A percentile compares a stretch with the other conserved stretches of the same genome.
Evolutionary conservation across 257 asterid genomes (phyloP).

Genomic region (Nemophila menziesii): DNA sequence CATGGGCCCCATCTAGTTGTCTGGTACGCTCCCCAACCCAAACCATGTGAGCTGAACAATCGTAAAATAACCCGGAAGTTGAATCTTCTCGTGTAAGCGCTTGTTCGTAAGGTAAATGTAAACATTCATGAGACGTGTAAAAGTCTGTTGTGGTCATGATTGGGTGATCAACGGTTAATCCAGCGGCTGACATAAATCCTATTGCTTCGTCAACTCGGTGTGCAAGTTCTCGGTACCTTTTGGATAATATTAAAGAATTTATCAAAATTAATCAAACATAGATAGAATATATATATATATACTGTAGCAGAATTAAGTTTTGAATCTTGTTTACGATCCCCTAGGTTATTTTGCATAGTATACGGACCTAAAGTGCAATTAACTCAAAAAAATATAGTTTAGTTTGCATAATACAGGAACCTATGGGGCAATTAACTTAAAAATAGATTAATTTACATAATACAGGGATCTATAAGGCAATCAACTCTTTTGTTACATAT

Average conservation of each 20-base stretch:
- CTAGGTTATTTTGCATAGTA: too few relatives aligned
- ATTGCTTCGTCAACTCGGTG: slow-evolving; percentile 70
- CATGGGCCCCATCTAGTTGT: slow-evolving; percentile 67
- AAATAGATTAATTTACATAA: too few relatives aligned
- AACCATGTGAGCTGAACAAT: slow-evolving; percentile 73
- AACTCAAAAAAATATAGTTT: too few relatives aligned
- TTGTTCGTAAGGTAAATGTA: slow-evolving; percentile 61
- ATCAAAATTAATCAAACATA: background rate
- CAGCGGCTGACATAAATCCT: slow-evolving; percentile 68
- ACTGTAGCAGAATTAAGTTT: background rate
- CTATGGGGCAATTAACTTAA: too few relatives aligned
- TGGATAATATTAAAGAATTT: slow-evolving; percentile 5
- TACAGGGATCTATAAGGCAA: too few relatives aligned
- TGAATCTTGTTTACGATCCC: too few relatives aligned
- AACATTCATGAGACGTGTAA: slow-evolving; percentile 71
- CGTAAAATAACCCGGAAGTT: slow-evolving; percentile 60
- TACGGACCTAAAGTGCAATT: too few relatives aligned
- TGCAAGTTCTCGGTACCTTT: slow-evolving; percentile 63
- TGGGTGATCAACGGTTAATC: slow-evolving; percentile 51
- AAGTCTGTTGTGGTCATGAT: slow-evolving; percentile 65
- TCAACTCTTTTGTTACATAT: too few relatives aligned
- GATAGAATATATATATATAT: too few relatives aligned
- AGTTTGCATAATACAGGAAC: too few relatives aligned
- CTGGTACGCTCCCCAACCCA: slow-evolving; percentile 84
- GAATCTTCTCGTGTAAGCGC: slow-evolving; percentile 73